Base-by-base conservation (phyloP, 805 yeast species). In the Pichia nanzhaoensis region DNA sequence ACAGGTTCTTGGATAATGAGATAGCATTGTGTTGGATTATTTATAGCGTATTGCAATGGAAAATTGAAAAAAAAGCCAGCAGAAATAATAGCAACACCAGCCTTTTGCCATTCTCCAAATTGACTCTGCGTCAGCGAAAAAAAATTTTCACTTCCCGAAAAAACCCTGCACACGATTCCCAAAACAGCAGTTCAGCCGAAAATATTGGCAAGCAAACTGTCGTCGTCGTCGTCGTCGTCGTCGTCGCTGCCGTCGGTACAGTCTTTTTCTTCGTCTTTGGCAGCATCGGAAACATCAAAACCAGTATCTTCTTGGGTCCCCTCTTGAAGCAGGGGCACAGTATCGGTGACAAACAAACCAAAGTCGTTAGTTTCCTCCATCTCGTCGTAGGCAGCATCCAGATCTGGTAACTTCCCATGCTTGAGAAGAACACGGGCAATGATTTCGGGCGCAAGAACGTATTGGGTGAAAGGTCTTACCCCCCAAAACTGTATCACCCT, bases 391-490 rank as follows among this genome's bases (percentile, higher is more conserved):
- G 82, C 83, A 19, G 64, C 61, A 2, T 64, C 70, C 14, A 71
- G 51, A n/a, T 60, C 54, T 3, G 58, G 40, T 13, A 32, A 67
- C 46, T 2, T 53, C 45, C 59, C 68, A 52, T 80, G 82, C 3
- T 71, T 69, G 56, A 70, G 67, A 7, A 76, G 71, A 18, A 80
- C 53, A 27, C 78, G 61, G 6, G 77, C 61, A 4, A 80, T 68
- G 5, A 83, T 58, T 52, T 83, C 90, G 22, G 83, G 80, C 7
- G 85, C 79, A 20, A 84, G 58, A 1, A 82, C 80, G 53, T 76
- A 78, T 16, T 74, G 68, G 3, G 73, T 61, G 55, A 81, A 84
- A 43, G 75, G 74, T 19, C 70, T 68, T 1, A 67, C 53, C 2
- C 84, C 76, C 86, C 88, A 82, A 66, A 79, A 83, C 37, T 65